phyloP scores from a whole-genome alignment of 768 basidiomycete genomes.

The Boletus tomentosulus region DNA sequence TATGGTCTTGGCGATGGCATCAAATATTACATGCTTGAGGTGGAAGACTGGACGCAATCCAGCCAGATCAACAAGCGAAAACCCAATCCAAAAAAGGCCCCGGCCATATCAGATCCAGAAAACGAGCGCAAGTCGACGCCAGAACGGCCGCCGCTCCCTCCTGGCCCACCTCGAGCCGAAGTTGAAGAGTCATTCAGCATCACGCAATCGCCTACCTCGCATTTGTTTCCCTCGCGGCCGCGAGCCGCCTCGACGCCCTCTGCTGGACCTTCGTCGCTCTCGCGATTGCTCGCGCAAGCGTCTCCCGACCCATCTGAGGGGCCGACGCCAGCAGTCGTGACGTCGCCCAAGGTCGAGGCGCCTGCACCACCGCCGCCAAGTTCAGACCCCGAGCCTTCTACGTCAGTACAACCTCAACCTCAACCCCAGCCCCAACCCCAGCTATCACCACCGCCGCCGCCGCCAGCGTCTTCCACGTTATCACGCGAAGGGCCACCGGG shows the following conservation, averaged over 20 bases:
- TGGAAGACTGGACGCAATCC: constrained; percentile 89
- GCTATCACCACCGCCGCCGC: constrained; percentile 30
- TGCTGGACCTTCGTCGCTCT: constrained; percentile 75
- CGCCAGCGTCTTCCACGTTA: neutral
- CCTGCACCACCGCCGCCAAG: constrained; percentile 26
- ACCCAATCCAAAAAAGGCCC: constrained; percentile 47
- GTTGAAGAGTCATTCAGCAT: constrained; percentile 69
- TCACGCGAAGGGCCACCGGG: constrained; percentile 1
- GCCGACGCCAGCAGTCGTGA: constrained; percentile 20
- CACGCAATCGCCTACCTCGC: constrained; percentile 63
- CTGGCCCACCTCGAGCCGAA: constrained; percentile 64
- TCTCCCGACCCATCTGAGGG: constrained; percentile 37
- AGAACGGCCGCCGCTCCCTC: constrained; percentile 33
- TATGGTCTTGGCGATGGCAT: constrained; percentile 84
- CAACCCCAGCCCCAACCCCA: constrained; percentile 32
- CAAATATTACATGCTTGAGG: constrained; percentile 91
- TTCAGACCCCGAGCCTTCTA: constrained; percentile 3
- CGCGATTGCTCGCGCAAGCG: constrained; percentile 75
- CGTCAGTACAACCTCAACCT: constrained; percentile 9
- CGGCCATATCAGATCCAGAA: constrained; percentile 37
- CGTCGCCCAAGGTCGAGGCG: constrained; percentile 27
- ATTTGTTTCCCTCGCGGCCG: constrained; percentile 58
- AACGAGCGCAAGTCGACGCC: constrained; percentile 32
- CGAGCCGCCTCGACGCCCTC: constrained; percentile 65
- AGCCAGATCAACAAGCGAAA: constrained; percentile 57